Evolutionary conservation across 1,139 yeast genomes (phyloP).

Genomic region (Kodamaea fungicola): DNA sequence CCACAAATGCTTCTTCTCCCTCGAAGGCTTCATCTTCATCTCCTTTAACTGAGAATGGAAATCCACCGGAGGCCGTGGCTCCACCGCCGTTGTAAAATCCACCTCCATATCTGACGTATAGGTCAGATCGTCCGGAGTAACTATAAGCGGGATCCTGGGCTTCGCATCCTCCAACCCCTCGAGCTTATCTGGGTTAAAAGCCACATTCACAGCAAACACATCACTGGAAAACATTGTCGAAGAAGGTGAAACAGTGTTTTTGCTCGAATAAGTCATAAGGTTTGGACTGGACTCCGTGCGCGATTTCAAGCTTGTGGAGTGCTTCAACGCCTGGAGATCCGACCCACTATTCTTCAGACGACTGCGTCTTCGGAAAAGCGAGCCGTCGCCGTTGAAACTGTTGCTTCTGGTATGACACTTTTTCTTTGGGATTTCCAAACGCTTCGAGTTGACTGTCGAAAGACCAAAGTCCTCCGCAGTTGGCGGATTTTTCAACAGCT

Average conservation of each 20-base stretch:
- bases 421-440: not conserved
- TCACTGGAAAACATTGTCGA: not conserved
- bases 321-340: not conserved
- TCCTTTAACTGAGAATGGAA: slow-evolving; percentile 4
- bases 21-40: slow-evolving; percentile 4
- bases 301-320: not conserved
- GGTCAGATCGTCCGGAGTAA: not conserved
- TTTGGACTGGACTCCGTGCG: not conserved
- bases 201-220: not conserved
- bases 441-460: not conserved
- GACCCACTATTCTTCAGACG: not conserved
- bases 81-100: not conserved
- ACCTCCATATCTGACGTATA: not conserved
- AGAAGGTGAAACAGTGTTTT: not conserved
- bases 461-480: slow-evolving; percentile 2
- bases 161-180: not conserved
- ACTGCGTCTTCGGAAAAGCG: not conserved
- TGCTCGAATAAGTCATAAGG: not conserved
- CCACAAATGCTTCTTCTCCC: slow-evolving; percentile 1
- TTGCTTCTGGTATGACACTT: not conserved
- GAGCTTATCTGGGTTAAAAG: not conserved
- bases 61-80: not conserved
- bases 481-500: slow-evolving; percentile 1
- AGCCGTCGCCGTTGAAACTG: not conserved
- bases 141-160: not conserved